A percentile compares a stretch with the other conserved stretches of the same genome.
Conservation (phyloP, 257 asterid genomes). For the Ophiorrhiza pumila region DNA sequence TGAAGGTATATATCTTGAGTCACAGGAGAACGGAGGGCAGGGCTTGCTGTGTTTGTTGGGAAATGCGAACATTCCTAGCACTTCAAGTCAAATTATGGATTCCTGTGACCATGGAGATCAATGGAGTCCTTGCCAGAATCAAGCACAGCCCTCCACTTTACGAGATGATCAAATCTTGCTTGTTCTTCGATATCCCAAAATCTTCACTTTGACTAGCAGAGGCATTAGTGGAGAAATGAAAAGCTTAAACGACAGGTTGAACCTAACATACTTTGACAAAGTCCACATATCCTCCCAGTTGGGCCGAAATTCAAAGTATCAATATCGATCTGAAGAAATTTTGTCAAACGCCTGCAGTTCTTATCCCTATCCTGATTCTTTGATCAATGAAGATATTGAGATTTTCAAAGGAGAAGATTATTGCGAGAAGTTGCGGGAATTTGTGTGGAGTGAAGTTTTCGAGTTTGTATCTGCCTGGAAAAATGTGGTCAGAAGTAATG, state of each 20-base stretch:
- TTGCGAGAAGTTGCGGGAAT: conserved; percentile 11
- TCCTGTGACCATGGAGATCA: conserved; percentile 8
- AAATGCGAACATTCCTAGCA: conserved; percentile 7
- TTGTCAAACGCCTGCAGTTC: conserved; percentile 10
- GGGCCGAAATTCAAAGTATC: conserved; percentile 4
- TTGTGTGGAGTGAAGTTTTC: conserved; percentile 19
- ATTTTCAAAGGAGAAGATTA: conserved; percentile 14
- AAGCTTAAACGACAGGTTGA: conserved; percentile 2
- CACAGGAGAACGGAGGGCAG: conserved; percentile 11
- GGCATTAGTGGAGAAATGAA: conserved; percentile 11
- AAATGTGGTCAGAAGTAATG: not conserved
- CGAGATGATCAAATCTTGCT: conserved; percentile 17
- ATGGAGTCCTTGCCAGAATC: not conserved
- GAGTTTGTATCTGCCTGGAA: conserved; percentile 1
- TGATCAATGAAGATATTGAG: conserved; percentile 5
- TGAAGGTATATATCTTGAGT: conserved; percentile 14
- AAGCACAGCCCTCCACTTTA: not conserved
- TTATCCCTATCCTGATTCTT: conserved; percentile 18
- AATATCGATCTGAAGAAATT: conserved; percentile 19
- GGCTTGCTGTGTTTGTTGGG: conserved; percentile 16
- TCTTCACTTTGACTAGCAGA: conserved; percentile 14
- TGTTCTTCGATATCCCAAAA: conserved; percentile 14
- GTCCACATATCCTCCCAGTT: conserved; percentile 18
- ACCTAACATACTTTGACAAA: conserved; percentile 7
- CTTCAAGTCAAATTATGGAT: not conserved